phyloP scores from a whole-genome alignment of 768 basidiomycete genomes.

The Lactarius hengduanensis region DNA sequence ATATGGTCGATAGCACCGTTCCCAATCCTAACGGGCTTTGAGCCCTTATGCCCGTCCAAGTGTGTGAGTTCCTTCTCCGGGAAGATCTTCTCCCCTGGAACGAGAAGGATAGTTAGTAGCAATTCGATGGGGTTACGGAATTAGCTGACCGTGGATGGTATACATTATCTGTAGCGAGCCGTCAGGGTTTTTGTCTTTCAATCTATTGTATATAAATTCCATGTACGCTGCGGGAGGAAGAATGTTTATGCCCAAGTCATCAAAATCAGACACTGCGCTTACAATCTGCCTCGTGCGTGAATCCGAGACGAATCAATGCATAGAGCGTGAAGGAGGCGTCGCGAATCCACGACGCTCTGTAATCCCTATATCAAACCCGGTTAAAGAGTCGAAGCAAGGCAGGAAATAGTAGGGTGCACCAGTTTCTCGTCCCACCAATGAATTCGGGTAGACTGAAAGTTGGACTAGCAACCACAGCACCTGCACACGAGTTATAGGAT shows the following conservation, averaged over 20 bases:
- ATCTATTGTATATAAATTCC: constrained; percentile 85
- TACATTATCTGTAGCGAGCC: constrained; percentile 96
- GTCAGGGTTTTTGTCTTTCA: constrained; percentile 82
- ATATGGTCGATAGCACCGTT: constrained; percentile 96
- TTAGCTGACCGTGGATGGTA: constrained; percentile 75
- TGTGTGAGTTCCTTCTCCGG: constrained; percentile 80
- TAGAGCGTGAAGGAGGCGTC: constrained; percentile 96
- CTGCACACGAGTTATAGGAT: constrained; percentile 37
- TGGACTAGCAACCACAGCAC: constrained; percentile 92
- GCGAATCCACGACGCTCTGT: constrained; percentile 85
- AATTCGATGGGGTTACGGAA: not conserved
- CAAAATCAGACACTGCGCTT: constrained; percentile 26
- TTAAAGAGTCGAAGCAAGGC: not conserved
- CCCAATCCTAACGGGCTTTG: constrained; percentile 84
- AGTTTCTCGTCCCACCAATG: constrained; percentile 87
- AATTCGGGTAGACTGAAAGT: constrained; percentile 94
- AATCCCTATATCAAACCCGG: constrained; percentile 11
- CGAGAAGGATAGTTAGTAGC: not conserved
- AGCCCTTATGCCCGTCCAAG: constrained; percentile 85
- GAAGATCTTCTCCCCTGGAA: constrained; percentile 63
- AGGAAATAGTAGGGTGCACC: constrained; percentile 44
- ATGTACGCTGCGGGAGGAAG: constrained; percentile 60
- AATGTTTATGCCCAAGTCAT: constrained; percentile 15
- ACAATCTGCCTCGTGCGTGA: constrained; percentile 91
- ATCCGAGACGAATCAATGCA: constrained; percentile 89